phyloP scores from a whole-genome alignment of 257 asterid species.

The Ajuga chamaepitys region DNA sequence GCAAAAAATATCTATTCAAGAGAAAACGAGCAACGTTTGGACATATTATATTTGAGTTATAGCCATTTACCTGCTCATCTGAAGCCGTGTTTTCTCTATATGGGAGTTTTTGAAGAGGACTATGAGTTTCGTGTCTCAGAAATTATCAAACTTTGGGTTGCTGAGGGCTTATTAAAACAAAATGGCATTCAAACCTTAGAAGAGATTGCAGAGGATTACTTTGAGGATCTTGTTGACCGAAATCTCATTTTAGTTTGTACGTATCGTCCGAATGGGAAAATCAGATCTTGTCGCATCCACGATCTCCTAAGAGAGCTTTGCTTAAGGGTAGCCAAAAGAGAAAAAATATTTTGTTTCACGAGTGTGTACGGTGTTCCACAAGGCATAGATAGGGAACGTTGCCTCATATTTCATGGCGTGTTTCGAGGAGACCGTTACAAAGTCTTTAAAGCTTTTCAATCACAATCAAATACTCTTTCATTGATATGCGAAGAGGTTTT shows the following conservation, averaged over 20 bases:
- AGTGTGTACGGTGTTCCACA: background rate
- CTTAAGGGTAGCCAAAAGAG: background rate
- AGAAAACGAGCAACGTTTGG: background rate
- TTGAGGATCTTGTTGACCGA: background rate
- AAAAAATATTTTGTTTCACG: background rate
- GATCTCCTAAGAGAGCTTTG: constrained; percentile 8
- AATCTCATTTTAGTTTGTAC: background rate
- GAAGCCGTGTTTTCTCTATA: no score
- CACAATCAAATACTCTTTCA: background rate
- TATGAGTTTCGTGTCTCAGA: no score
- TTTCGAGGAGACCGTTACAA: no score
- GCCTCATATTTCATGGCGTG: no score
- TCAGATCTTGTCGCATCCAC: background rate
- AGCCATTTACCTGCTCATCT: no score
- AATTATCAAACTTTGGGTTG: no score
- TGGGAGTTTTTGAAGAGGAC: no score
- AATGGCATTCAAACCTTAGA: background rate
- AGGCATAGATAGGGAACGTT: background rate
- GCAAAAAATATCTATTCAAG: background rate
- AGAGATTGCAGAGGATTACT: background rate
- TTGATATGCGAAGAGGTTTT: background rate
- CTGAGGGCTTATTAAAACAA: background rate
- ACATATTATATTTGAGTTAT: background rate
- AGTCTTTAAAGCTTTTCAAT: no score
- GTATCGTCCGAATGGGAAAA: background rate